Evolutionary conservation across 768 basidiomycete species (phyloP).

Genomic region (Rubroboletus satanas): DNA sequence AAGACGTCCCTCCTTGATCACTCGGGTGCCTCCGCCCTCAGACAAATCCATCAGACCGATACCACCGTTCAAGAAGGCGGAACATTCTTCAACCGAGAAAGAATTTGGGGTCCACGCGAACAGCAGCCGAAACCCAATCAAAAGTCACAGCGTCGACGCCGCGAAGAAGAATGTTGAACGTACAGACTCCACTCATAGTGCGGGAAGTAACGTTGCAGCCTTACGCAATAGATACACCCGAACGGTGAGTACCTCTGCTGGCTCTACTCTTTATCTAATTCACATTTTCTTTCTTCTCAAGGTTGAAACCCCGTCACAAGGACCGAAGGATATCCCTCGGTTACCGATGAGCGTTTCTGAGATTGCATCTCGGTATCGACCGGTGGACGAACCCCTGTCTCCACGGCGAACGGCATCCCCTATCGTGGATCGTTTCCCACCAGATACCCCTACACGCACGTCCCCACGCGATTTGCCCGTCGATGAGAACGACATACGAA

Average conservation of each 20-base stretch:
- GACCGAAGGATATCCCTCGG: slow-evolving; percentile 59
- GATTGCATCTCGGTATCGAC: slow-evolving; percentile 60
- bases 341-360: slow-evolving; percentile 61
- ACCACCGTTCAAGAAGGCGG: slow-evolving; percentile 21
- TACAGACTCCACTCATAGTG: slow-evolving; percentile 50
- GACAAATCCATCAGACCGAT: slow-evolving; percentile 16
- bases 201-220: slow-evolving; percentile 60
- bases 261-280: not conserved
- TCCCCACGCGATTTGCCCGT: slow-evolving; percentile 14
- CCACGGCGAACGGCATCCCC: slow-evolving; percentile 40
- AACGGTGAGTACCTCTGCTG: slow-evolving; percentile 38
- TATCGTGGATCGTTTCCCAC: slow-evolving; percentile 24
- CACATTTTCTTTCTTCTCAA: slow-evolving; percentile 21
- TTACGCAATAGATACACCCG: slow-evolving; percentile 63
- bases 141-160: slow-evolving; percentile 31
- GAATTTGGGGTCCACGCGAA: slow-evolving; percentile 34
- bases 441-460: slow-evolving; percentile 21
- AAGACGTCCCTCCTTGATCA: slow-evolving; percentile 22
- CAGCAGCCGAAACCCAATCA: slow-evolving; percentile 12
- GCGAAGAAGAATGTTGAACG: slow-evolving; percentile 41
- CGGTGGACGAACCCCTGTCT: slow-evolving; percentile 40
- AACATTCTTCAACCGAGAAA: slow-evolving; percentile 20
- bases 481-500: slow-evolving; percentile 27
- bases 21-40: slow-evolving; percentile 13
- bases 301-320: slow-evolving; percentile 51